Conservation (phyloP, 352 stramenopile genomes). For the Phytopythium helicoides region DNA sequence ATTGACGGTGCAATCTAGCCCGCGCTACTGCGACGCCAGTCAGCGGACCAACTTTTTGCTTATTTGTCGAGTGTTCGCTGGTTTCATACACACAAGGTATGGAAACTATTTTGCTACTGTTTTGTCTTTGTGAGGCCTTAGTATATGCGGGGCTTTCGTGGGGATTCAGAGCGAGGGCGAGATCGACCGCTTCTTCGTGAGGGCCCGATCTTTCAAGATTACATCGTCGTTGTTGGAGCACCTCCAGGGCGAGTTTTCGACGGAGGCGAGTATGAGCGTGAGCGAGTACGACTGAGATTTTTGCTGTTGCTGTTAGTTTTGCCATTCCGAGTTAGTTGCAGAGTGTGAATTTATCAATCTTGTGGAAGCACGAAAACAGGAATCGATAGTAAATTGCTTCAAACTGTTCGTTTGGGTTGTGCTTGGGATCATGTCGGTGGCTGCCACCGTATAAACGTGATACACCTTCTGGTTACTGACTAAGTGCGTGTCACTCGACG, state of each 20-base stretch:
- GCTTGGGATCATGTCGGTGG: no score
- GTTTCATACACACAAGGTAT: slow-evolving; percentile 39
- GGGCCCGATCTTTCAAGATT: slow-evolving; percentile 34
- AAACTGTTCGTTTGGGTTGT: no score
- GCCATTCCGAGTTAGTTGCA: background rate
- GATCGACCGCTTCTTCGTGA: slow-evolving; percentile 30
- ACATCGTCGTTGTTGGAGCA: slow-evolving; percentile 38
- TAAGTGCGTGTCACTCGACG: background rate
- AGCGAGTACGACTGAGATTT: slow-evolving; percentile 36
- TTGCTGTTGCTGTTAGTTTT: background rate
- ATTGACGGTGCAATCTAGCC: slow-evolving; percentile 4
- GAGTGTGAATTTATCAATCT: background rate
- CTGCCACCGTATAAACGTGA: no score
- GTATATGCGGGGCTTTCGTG: background rate
- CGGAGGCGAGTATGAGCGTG: slow-evolving; percentile 43
- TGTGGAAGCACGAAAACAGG: no score
- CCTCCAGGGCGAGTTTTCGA: slow-evolving; percentile 41
- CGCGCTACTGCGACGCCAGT: slow-evolving; percentile 17
- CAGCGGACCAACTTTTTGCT: slow-evolving; percentile 24
- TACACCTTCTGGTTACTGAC: no score
- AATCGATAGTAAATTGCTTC: no score
- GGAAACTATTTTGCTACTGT: background rate
- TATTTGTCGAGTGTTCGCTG: slow-evolving; percentile 30
- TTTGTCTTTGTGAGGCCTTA: background rate
- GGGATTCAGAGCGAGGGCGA: slow-evolving; percentile 29